A percentile compares a stretch with the other conserved stretches of the same genome.
Evolutionary conservation across 2,329 filamentous ascomycete species (phyloP).

Genomic region (Neonectria hederae): DNA sequence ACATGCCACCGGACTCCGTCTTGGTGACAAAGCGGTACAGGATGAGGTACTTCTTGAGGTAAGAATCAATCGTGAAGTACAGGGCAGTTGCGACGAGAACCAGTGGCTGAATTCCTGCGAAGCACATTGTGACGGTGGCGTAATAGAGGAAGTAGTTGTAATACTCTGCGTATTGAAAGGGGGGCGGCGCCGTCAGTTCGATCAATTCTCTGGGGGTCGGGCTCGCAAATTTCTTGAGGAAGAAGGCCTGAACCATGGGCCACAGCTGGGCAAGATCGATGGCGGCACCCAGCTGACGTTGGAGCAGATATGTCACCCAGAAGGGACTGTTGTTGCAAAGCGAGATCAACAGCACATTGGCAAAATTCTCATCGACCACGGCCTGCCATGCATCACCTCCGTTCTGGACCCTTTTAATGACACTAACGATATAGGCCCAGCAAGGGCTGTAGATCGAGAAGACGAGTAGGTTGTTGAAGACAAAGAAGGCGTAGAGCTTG

Average conservation of each 20-base stretch:
- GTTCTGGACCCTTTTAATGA: slow-evolving; percentile 67
- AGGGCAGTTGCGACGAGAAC: slow-evolving; percentile 86
- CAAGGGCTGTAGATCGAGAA: slow-evolving; percentile 91
- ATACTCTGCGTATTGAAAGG: slow-evolving; percentile 95
- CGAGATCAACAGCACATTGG: slow-evolving; percentile 72
- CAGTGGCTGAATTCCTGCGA: slow-evolving; percentile 85
- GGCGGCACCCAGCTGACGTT: slow-evolving; percentile 92
- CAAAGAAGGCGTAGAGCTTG: slow-evolving; percentile 94
- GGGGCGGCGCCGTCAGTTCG: slow-evolving; percentile 88
- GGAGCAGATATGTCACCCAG: slow-evolving; percentile 93
- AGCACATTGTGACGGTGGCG: slow-evolving; percentile 86
- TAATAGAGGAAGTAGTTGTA: slow-evolving; percentile 99
- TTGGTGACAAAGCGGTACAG: slow-evolving; percentile 97
- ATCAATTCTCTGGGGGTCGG: slow-evolving; percentile 93
- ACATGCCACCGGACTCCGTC: slow-evolving; percentile 92
- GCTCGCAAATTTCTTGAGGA: slow-evolving; percentile 82
- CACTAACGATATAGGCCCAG: slow-evolving; percentile 75
- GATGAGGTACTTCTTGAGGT: slow-evolving; percentile 93
- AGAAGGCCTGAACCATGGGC: slow-evolving; percentile 84
- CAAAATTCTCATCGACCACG: slow-evolving; percentile 71
- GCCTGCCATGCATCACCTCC: slow-evolving; percentile 74
- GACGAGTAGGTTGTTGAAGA: slow-evolving; percentile 95
- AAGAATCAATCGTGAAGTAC: slow-evolving; percentile 88
- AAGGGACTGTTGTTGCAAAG: slow-evolving; percentile 87
- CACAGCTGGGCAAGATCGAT: slow-evolving; percentile 91